These are phyloP conservation scores for Ocimum tenuiflorum DNA, from an alignment of 257 asterid species.

Conservation along the genomic window DNA sequence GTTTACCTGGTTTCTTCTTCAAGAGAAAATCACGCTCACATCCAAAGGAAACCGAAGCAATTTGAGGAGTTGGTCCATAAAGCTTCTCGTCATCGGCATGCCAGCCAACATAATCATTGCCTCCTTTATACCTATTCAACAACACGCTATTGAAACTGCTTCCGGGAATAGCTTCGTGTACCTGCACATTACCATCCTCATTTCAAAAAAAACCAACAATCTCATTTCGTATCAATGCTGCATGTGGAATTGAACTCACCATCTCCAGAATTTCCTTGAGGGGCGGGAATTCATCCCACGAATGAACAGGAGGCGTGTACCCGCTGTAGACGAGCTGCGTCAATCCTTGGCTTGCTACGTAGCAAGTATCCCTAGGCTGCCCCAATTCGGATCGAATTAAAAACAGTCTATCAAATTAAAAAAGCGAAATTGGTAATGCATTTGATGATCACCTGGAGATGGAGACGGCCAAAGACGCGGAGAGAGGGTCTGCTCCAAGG, in stretches of 20 bases:
- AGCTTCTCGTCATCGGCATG: conserved; percentile 97
- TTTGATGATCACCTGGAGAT: conserved; percentile 50
- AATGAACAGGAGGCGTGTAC: conserved; percentile 64
- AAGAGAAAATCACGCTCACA: conserved; percentile 82
- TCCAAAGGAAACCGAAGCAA: conserved; percentile 86
- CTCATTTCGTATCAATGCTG: not conserved
- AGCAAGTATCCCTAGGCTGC: conserved; percentile 88
- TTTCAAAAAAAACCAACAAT: not conserved
- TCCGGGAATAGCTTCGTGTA: conserved; percentile 69
- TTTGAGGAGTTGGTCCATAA: conserved; percentile 80
- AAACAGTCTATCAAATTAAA: not conserved
- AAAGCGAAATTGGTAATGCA: too few species aligned
- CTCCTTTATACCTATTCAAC: conserved; percentile 77
- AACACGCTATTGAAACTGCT: conserved; percentile 81
- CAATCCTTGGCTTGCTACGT: conserved; percentile 68
- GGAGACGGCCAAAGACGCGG: conserved; percentile 68
- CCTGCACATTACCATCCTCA: conserved; percentile 37
- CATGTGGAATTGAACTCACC: conserved; percentile 31
- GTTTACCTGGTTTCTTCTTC: conserved; percentile 59
- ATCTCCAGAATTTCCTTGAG: conserved; percentile 59
- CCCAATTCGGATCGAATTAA: not conserved
- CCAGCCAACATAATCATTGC: conserved; percentile 90
- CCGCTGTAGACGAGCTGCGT: conserved; percentile 74
- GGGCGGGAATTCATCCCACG: conserved; percentile 89
- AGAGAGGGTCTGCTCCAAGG: conserved; percentile 93